These are phyloP conservation scores for Carnegiea gigantea DNA, from an alignment of 179 eudicot species.

Conservation along the genomic window DNA sequence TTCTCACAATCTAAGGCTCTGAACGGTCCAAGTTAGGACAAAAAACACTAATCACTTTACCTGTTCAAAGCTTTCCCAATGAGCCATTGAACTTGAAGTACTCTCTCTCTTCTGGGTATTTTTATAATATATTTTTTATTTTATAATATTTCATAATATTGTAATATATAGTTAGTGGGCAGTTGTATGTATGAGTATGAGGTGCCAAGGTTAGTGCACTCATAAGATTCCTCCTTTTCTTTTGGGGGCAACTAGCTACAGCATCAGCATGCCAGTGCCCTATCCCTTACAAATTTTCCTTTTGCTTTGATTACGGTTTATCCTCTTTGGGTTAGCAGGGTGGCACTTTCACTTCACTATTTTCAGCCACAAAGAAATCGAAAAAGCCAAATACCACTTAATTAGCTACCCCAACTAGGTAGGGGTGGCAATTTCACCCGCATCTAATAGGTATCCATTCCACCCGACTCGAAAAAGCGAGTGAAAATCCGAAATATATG, in stretches of 20 bases:
- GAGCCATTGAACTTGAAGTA: not conserved
- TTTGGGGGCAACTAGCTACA: not conserved
- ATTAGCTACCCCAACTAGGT: not conserved
- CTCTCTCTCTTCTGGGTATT: not conserved
- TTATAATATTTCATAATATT: not conserved
- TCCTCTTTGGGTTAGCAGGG: not conserved
- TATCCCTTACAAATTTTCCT: not conserved
- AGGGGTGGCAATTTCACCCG: no score
- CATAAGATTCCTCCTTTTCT: conserved; percentile 2
- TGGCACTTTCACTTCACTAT: not conserved
- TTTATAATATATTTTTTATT: not conserved
- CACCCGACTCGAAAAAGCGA: no score
- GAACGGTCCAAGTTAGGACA: not conserved
- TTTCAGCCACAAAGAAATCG: not conserved
- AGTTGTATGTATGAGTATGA: not conserved
- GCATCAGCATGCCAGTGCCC: not conserved
- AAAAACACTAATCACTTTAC: not conserved
- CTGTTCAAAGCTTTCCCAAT: not conserved
- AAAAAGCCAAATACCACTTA: not conserved
- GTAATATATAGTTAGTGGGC: not conserved
- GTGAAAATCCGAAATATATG: no score
- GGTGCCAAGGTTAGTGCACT: not conserved
- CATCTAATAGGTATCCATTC: no score
- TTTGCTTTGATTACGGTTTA: not conserved
- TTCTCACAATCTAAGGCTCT: not conserved